Evolutionary conservation across 208 protist genomes (phyloP), one percentile per base, ranked within the genome.

Genomic region (Acanthamoeba royreba): DNA sequence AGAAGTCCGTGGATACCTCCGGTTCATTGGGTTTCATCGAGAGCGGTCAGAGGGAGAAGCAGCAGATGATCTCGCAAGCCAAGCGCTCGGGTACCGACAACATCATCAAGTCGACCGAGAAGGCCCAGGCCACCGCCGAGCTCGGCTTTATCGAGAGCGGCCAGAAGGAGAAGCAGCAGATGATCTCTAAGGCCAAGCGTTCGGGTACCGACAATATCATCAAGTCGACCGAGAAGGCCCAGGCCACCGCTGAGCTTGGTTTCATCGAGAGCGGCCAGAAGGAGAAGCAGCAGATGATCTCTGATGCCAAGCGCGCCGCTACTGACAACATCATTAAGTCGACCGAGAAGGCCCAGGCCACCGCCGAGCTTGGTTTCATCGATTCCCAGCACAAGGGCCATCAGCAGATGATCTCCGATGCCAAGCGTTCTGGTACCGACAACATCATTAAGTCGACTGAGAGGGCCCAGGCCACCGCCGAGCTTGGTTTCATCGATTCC

Each of bases 371-470:
- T 17, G 79, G 79, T 46, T 8, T 61, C 7, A 58, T 87, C 25
- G 79, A 87, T 11, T 31, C n/a, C 43, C n/a, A 40, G 8, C 47
- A 52, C 13, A 40, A 31, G 7, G 17, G 38, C n/a, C 25, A 58
- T 15, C 79, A 87, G 79, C 79, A 87, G 47, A 87, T 87, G 79
- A 87, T 87, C 47, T 87, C 79, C 79, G 79, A 87, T 46, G 79
- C 79, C 79, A 87, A 87, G 47, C 79, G 79, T n/a, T 58, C 38
- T 11, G 79, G 15, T 46, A 52, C 42, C 28, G 79, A 87, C 79
- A 35, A 49, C n/a, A 87, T 87, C 79, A 87, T 87, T 46, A 87
- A 19, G 79, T 58, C 31, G 31, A 87, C 4, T 40, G 79, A 87
- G 46, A 87, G 35, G 46, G 79, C 79, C 25, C 46, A 61, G 79